Percentiles rank a stretch among this genome's conserved stretches.
Evolutionary conservation across 345 rosid species (phyloP).

Genomic region (Punica granatum): DNA sequence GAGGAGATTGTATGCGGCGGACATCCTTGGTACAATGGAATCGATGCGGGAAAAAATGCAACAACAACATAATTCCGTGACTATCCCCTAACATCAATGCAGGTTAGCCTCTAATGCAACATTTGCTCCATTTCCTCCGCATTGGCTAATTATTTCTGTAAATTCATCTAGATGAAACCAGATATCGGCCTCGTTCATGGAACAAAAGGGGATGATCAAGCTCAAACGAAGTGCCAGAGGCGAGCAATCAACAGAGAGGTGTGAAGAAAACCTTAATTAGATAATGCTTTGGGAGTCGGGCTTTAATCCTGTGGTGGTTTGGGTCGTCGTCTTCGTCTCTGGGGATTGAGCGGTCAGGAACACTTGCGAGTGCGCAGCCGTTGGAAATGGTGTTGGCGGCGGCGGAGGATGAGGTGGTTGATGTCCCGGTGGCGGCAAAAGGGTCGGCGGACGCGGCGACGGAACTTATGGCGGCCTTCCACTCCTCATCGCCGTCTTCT

Average conservation of each 20-base stretch:
- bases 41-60: neutral
- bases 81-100: neutral
- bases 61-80: neutral
- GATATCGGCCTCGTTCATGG: neutral
- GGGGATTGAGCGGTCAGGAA: slow-evolving; percentile 10
- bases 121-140: neutral
- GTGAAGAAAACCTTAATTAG: slow-evolving; percentile 52
- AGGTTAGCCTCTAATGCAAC: neutral
- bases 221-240: neutral
- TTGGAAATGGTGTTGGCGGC: slow-evolving; percentile 13
- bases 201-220: neutral
- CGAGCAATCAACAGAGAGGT: neutral
- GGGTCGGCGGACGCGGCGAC: slow-evolving; percentile 44
- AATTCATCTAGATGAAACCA: neutral
- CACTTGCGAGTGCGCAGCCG: neutral
- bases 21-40: neutral
- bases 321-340: slow-evolving; percentile 16
- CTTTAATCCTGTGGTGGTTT: slow-evolving; percentile 17
- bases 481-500: slow-evolving; percentile 61
- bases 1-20: neutral
- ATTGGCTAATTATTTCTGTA: neutral
- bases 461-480: slow-evolving; percentile 76
- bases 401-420: slow-evolving; percentile 42
- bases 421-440: slow-evolving; percentile 14
- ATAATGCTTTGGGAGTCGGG: slow-evolving; percentile 64